Conservation (phyloP, 2,329 filamentous ascomycete genomes). For the Paecilomyces dactylethromorphus region DNA sequence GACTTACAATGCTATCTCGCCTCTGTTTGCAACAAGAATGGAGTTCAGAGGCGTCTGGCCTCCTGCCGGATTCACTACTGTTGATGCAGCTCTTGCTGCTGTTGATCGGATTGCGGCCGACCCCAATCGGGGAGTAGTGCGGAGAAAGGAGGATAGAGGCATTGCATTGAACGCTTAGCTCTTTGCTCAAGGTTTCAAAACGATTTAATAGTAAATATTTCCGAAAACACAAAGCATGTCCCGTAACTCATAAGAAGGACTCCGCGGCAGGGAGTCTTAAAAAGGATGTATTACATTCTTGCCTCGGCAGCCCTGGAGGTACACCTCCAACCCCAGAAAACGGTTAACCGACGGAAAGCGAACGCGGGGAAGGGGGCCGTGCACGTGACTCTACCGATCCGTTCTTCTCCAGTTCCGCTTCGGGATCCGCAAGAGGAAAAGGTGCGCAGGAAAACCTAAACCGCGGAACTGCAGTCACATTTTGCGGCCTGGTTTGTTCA, state of each 20-base stretch:
- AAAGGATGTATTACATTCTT: background rate
- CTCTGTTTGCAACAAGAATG: conserved; percentile 91
- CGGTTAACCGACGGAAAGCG: conserved; percentile 28
- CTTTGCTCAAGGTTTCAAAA: background rate
- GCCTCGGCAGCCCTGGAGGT: background rate
- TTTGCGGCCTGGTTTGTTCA: background rate
- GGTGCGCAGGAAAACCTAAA: background rate
- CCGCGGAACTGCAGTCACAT: background rate
- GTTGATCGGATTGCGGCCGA: conserved; percentile 21
- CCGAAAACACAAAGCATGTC: background rate
- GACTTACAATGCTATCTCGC: conserved; percentile 77
- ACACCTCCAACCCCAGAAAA: conserved; percentile 6
- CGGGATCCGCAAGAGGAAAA: background rate
- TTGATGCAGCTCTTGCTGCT: conserved; percentile 21
- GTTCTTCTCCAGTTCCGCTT: background rate
- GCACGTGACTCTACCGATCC: conserved; percentile 14
- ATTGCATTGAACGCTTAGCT: conserved; percentile 14
- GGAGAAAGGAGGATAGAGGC: conserved; percentile 34
- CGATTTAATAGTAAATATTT: background rate
- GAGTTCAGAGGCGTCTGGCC: conserved; percentile 52
- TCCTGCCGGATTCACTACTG: conserved; percentile 16
- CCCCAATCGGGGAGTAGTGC: conserved; percentile 29
- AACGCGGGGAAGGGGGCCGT: conserved; percentile 26
- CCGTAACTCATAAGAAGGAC: background rate
- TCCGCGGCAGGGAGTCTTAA: background rate